Percentiles rank a stretch among this genome's conserved stretches.
phyloP scores from a whole-genome alignment of 176 grass and related monocot species.

The Eleusine indica region DNA sequence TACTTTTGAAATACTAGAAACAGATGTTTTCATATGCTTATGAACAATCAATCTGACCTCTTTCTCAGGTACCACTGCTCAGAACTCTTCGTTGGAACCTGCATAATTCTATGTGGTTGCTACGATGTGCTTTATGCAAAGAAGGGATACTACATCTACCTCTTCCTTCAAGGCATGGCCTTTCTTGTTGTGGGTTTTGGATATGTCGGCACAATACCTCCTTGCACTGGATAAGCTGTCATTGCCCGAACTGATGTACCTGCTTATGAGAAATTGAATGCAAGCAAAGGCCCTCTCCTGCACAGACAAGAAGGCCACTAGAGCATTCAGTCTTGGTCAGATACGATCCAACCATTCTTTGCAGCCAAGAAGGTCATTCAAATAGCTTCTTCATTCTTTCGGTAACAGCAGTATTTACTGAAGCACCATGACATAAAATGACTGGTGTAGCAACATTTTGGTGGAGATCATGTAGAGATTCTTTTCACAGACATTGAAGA shows the following conservation, averaged over 20 bases:
- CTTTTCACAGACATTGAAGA: constrained; percentile 15
- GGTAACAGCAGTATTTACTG: constrained; percentile 24
- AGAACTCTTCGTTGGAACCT: constrained; percentile 68
- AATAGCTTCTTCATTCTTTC: constrained; percentile 23
- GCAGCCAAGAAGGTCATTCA: constrained; percentile 7
- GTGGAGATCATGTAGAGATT: constrained; percentile 30
- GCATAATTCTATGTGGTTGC: constrained; percentile 61
- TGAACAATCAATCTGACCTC: neutral
- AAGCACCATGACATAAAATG: constrained; percentile 23
- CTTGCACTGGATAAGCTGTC: constrained; percentile 41
- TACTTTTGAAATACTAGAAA: neutral
- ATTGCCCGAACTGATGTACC: neutral
- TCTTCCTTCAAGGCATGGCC: constrained; percentile 68
- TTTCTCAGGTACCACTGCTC: constrained; percentile 67
- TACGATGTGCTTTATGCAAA: constrained; percentile 69
- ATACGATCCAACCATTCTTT: constrained; percentile 44
- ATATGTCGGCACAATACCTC: constrained; percentile 64
- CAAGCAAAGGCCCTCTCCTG: constrained; percentile 24
- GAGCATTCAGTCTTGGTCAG: neutral
- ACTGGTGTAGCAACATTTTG: constrained; percentile 29
- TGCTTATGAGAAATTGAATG: neutral
- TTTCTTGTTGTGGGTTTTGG: constrained; percentile 80
- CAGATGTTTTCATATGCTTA: constrained; percentile 30
- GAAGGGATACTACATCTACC: constrained; percentile 80
- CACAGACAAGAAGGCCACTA: constrained; percentile 7